Evolutionary conservation across 2,329 filamentous ascomycete genomes (phyloP).

Genomic region (Cladosporium sp.): DNA sequence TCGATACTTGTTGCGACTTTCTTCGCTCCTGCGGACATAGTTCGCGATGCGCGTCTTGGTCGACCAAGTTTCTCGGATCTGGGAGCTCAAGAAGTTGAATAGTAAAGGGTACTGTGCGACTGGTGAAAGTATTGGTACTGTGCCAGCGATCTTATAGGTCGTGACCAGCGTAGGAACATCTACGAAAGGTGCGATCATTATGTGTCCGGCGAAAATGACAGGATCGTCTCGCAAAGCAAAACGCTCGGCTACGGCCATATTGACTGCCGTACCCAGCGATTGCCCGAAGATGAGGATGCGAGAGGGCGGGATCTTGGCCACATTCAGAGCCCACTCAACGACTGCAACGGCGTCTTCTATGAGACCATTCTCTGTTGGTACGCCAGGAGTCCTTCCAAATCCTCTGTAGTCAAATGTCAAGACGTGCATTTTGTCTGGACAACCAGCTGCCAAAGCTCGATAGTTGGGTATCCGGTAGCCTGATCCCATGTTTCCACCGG

Average conservation of each 20-base stretch:
- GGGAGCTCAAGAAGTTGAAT: constrained; percentile 44
- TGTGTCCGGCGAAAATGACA: constrained; percentile 49
- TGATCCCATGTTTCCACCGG: constrained; percentile 54
- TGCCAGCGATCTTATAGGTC: constrained; percentile 56
- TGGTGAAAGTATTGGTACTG: constrained; percentile 52
- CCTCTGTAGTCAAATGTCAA: constrained; percentile 60
- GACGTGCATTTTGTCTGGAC: constrained; percentile 52
- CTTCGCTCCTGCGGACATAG: constrained; percentile 40
- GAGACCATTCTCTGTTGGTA: constrained; percentile 53
- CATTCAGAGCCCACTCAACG: constrained; percentile 51
- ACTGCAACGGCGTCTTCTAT: constrained; percentile 51
- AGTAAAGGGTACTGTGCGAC: constrained; percentile 45
- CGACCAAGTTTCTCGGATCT: constrained; percentile 50
- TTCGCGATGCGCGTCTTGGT: constrained; percentile 45
- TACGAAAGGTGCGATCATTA: constrained; percentile 56
- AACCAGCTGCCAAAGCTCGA: constrained; percentile 49
- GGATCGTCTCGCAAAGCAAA: constrained; percentile 41
- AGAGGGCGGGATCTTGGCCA: constrained; percentile 49
- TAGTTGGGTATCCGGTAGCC: constrained; percentile 55
- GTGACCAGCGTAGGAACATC: constrained; percentile 51
- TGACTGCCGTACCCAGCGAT: constrained; percentile 55
- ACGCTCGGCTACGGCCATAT: constrained; percentile 42
- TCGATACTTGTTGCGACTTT: constrained; percentile 35
- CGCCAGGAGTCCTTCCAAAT: constrained; percentile 52
- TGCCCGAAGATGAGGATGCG: constrained; percentile 58